Percentiles rank a stretch among this genome's conserved stretches.
Conservation (phyloP, 768 basidiomycete genomes). For the Rhodosporidiobolus sp. region DNA sequence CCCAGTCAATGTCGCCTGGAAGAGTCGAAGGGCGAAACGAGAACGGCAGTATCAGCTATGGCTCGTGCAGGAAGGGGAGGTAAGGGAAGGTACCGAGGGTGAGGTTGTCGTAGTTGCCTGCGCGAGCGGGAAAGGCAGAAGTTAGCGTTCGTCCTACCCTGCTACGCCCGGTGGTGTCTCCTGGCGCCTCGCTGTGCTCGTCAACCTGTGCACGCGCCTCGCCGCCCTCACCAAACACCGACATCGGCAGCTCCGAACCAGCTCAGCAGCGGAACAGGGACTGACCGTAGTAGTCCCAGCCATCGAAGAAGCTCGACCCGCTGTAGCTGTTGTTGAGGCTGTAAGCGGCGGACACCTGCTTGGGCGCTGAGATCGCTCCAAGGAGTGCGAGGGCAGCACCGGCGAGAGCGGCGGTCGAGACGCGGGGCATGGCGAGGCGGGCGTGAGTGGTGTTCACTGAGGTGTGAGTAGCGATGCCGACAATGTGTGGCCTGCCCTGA, state of each 20-base stretch:
- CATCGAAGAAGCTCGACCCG: conserved; percentile 12
- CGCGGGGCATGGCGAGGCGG: background rate
- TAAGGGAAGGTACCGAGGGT: background rate
- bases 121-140: too few species aligned
- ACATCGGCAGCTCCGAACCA: background rate
- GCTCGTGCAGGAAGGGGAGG: too few species aligned
- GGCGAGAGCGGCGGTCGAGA: background rate
- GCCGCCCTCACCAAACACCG: background rate
- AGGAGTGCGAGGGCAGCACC: background rate
- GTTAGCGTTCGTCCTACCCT: too few species aligned
- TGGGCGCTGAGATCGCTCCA: background rate
- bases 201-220: background rate
- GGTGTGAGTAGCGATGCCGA: too few species aligned
- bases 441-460: too few species aligned
- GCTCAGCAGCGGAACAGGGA: background rate
- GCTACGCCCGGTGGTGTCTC: too few species aligned
- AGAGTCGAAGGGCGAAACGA: background rate
- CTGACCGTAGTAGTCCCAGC: conserved; percentile 29
- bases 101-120: conserved; percentile 34
- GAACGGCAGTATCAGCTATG: background rate
- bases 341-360: conserved; percentile 28
- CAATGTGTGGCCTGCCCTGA: background rate
- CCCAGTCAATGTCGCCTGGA: background rate
- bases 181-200: background rate
- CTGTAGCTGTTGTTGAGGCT: conserved; percentile 1